phyloP scores from a whole-genome alignment of 1,284 basidiomycete genomes.

The Jaminaea rosea region DNA sequence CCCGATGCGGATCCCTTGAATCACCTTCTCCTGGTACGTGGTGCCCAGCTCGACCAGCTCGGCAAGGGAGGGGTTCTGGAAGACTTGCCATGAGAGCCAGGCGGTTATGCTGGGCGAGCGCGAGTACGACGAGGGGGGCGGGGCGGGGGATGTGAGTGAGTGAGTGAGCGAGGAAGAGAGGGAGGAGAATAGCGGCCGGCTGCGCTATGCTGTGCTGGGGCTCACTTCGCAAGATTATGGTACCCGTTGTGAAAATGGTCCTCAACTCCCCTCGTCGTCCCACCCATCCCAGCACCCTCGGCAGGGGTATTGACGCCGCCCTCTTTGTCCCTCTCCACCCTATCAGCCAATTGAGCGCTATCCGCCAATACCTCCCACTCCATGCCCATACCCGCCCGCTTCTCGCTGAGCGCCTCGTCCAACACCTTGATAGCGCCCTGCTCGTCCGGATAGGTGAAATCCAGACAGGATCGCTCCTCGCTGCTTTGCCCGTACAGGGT shows the following conservation, averaged over 20 bases:
- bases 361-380: not conserved
- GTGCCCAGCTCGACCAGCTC: not conserved
- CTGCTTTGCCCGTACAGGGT: not conserved
- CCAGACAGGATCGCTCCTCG: not conserved
- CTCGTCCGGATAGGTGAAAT: not conserved
- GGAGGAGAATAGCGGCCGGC: not conserved
- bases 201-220: not conserved
- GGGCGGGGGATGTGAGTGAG: not conserved
- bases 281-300: not conserved
- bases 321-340: not conserved
- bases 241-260: constrained; percentile 1
- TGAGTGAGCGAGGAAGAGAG: not conserved
- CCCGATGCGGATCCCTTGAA: not conserved
- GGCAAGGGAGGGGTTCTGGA: not conserved
- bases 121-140: not conserved
- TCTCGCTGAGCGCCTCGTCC: too few relatives aligned
- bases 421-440: too few relatives aligned
- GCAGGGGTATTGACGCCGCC: not conserved
- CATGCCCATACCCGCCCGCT: not conserved
- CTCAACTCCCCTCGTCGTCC: not conserved
- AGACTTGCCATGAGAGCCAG: not conserved
- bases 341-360: not conserved
- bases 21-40: not conserved
- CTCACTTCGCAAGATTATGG: not conserved
- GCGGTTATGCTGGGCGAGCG: not conserved